Percentiles rank a stretch among this genome's conserved stretches.
Conservation (phyloP, 345 rosid species). For the Abelmoschus esculentus region DNA sequence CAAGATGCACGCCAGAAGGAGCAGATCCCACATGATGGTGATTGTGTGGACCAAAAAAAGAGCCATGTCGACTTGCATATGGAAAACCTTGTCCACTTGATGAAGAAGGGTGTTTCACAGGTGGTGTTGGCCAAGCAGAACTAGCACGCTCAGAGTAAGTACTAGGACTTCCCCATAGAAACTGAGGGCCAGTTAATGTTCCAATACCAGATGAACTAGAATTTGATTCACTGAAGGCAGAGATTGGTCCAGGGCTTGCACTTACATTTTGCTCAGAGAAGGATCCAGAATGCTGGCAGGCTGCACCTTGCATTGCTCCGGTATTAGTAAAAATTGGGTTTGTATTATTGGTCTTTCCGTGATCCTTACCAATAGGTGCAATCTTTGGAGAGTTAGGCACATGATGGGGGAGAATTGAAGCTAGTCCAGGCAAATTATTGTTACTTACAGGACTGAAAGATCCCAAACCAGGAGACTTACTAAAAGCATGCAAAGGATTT, state of each 20-base stretch:
- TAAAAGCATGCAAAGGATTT: constrained; percentile 48
- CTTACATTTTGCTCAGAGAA: constrained; percentile 43
- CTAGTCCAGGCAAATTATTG: constrained; percentile 62
- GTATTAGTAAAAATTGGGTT: constrained; percentile 39
- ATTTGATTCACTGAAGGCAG: constrained; percentile 43
- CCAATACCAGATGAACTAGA: constrained; percentile 46
- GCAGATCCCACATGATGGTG: constrained; percentile 92
- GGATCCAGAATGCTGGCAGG: constrained; percentile 47
- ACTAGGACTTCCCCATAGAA: constrained; percentile 86
- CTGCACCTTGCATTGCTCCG: constrained; percentile 36
- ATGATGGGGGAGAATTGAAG: constrained; percentile 72
- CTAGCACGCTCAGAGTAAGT: constrained; percentile 42
- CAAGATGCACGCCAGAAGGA: constrained; percentile 63
- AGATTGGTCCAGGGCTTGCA: constrained; percentile 34
- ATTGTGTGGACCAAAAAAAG: constrained; percentile 47
- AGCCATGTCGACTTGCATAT: constrained; percentile 40
- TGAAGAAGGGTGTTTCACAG: constrained; percentile 43
- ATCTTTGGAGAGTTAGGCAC: constrained; percentile 49
- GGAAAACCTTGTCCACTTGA: constrained; percentile 47
- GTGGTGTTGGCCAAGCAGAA: constrained; percentile 52
- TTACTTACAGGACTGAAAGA: constrained; percentile 41
- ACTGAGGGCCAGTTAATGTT: constrained; percentile 79
- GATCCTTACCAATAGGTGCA: constrained; percentile 74
- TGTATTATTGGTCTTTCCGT: constrained; percentile 42
- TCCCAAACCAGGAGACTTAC: constrained; percentile 56